Percentiles rank a stretch among this genome's conserved stretches.
These are phyloP conservation scores for Colletotrichum brevisporum DNA, from an alignment of 2,329 filamentous ascomycete genomes.

Conservation along the genomic window DNA sequence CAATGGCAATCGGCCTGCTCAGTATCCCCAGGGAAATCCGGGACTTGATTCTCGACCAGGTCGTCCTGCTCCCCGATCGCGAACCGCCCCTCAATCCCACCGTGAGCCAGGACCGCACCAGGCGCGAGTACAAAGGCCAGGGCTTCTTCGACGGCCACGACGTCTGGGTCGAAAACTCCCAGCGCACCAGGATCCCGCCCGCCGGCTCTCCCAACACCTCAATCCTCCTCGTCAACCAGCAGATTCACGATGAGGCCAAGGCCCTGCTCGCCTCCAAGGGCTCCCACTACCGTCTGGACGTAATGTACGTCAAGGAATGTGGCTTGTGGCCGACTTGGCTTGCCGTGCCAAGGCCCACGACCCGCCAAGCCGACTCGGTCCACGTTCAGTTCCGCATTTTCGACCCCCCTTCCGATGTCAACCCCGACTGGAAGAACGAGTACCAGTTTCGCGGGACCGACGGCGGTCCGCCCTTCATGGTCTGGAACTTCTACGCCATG, in stretches of 20 bases:
- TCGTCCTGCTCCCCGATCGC: constrained; percentile 38
- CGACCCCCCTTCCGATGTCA: constrained; percentile 39
- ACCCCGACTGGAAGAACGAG: constrained; percentile 41
- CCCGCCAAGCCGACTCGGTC: constrained; percentile 36
- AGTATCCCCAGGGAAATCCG: constrained; percentile 40
- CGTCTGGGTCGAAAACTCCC: constrained; percentile 37
- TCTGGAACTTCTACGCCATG: constrained; percentile 42
- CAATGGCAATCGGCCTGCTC: constrained; percentile 38
- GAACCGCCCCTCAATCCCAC: constrained; percentile 29
- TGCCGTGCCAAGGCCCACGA: constrained; percentile 36
- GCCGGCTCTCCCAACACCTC: constrained; percentile 36
- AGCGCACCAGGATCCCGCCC: constrained; percentile 17
- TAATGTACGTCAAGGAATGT: constrained; percentile 43
- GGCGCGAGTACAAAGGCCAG: constrained; percentile 40
- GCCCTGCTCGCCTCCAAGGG: constrained; percentile 33
- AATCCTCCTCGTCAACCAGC: constrained; percentile 40
- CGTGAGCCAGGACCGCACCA: constrained; percentile 37
- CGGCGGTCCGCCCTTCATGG: constrained; percentile 40
- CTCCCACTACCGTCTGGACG: constrained; percentile 38
- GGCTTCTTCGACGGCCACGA: constrained; percentile 41
- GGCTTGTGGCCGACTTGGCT: constrained; percentile 43
- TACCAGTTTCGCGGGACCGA: constrained; percentile 39
- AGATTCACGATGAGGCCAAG: constrained; percentile 40
- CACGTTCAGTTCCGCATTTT: constrained; percentile 42
- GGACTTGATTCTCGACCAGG: constrained; percentile 39